phyloP scores from a whole-genome alignment of 192 early-diverging fungal genomes.

The Martensiomyces pterosporus region DNA sequence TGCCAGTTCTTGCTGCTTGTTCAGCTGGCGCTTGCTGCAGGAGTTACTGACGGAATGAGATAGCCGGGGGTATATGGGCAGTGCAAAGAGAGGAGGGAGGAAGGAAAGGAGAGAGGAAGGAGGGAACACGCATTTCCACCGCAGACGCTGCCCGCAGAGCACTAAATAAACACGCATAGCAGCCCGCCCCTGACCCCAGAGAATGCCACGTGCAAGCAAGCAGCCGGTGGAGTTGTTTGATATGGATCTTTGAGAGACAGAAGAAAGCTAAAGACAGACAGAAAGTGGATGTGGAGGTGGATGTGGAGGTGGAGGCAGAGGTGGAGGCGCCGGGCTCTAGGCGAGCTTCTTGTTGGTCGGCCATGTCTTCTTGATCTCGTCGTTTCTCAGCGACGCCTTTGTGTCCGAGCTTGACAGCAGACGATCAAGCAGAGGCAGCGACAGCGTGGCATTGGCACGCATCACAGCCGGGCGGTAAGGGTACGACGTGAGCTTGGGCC shows the following conservation, averaged over 20 bases:
- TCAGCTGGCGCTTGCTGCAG: too few relatives aligned
- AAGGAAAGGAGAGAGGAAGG: neutral
- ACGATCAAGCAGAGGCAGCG: conserved; percentile 33
- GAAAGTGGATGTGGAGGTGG: neutral
- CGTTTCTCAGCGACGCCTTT: conserved; percentile 24
- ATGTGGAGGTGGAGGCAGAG: too few relatives aligned
- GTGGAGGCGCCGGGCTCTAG: too few relatives aligned
- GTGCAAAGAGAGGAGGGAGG: neutral
- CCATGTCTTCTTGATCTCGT: conserved; percentile 28
- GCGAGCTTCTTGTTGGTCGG: conserved; percentile 34
- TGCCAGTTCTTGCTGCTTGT: too few relatives aligned
- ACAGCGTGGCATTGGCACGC: conserved; percentile 31
- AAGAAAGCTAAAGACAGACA: neutral
- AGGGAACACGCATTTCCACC: neutral
- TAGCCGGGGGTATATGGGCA: too few relatives aligned
- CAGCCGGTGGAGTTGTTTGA: too few relatives aligned
- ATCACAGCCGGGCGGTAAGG: conserved; percentile 36
- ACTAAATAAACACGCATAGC: too few relatives aligned
- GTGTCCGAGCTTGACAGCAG: conserved; percentile 22
- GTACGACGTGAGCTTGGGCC: conserved; percentile 44
- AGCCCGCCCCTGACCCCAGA: too few relatives aligned
- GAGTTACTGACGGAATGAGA: too few relatives aligned
- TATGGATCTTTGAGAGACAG: too few relatives aligned
- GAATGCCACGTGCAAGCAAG: too few relatives aligned
- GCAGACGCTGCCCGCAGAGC: too few relatives aligned